phyloP scores from a whole-genome alignment of 805 yeast species.

The Candida ponderosae region DNA sequence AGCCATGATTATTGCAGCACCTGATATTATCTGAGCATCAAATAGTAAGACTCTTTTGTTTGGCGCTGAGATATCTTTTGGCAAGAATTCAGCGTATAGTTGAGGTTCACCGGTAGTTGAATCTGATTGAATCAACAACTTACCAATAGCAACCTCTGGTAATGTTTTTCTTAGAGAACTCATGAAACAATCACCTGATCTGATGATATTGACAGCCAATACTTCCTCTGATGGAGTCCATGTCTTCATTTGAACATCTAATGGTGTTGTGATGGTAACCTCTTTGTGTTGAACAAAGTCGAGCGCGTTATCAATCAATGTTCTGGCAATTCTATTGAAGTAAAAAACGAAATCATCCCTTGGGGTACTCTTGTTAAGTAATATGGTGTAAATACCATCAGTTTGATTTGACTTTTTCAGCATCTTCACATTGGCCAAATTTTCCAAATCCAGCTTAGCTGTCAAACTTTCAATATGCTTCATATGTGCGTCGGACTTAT shows the following conservation, averaged over 20 bases:
- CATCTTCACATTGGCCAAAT: slow-evolving; percentile 13
- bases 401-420: slow-evolving; percentile 54
- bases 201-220: slow-evolving; percentile 69
- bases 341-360: slow-evolving; percentile 80
- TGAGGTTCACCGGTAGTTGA: slow-evolving; percentile 90
- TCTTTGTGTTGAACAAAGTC: slow-evolving; percentile 38
- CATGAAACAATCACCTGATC: slow-evolving; percentile 93
- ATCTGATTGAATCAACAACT: slow-evolving; percentile 81
- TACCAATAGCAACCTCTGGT: slow-evolving; percentile 76
- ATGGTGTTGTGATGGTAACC: slow-evolving; percentile 34
- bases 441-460: slow-evolving; percentile 31
- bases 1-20: slow-evolving; percentile 94
- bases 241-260: slow-evolving; percentile 20
- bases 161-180: slow-evolving; percentile 66
- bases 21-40: slow-evolving; percentile 86
- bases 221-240: slow-evolving; percentile 34
- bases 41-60: slow-evolving; percentile 50
- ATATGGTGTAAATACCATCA: slow-evolving; percentile 60
- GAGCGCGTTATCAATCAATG: slow-evolving; percentile 61
- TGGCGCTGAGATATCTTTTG: slow-evolving; percentile 25
- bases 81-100: slow-evolving; percentile 74
- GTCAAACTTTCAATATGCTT: slow-evolving; percentile 47
- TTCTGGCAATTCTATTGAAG: slow-evolving; percentile 73
- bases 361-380: slow-evolving; percentile 45
- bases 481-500: slow-evolving; percentile 64